Conservation (phyloP, 2,329 filamentous ascomycete genomes). For the Pyrenochaeta sp. region DNA sequence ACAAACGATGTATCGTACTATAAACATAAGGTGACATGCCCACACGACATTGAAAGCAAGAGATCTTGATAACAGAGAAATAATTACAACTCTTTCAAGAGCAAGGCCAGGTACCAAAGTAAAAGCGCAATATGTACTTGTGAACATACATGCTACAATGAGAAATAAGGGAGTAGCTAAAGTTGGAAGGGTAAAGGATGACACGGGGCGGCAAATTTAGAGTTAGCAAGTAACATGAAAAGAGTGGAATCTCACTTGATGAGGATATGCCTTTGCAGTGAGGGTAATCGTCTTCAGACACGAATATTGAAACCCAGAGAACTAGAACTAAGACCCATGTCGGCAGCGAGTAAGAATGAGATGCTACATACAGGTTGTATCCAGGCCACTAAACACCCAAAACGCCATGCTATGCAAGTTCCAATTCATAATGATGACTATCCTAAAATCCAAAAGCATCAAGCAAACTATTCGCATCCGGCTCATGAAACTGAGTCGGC, state of each 20-base stretch:
- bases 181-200: too few relatives aligned
- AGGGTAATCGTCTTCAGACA: neutral
- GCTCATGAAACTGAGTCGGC: constrained; percentile 87
- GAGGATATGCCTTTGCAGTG: neutral
- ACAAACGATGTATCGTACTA: too few relatives aligned
- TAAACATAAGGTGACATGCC: too few relatives aligned
- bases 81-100: too few relatives aligned
- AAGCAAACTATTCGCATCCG: constrained; percentile 85
- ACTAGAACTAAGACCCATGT: neutral
- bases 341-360: neutral
- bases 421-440: neutral
- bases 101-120: too few relatives aligned
- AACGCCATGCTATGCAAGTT: constrained; percentile 8
- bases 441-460: constrained; percentile 89
- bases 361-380: neutral
- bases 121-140: too few relatives aligned
- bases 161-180: too few relatives aligned
- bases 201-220: too few relatives aligned
- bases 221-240: too few relatives aligned
- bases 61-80: too few relatives aligned
- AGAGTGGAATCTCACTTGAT: neutral
- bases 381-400: neutral
- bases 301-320: neutral
- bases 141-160: too few relatives aligned
- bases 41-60: too few relatives aligned